Evolutionary conservation across 129 eudicot genomes (phyloP), one percentile per base, ranked within the genome.

Genomic region (Cynara cardunculus): DNA sequence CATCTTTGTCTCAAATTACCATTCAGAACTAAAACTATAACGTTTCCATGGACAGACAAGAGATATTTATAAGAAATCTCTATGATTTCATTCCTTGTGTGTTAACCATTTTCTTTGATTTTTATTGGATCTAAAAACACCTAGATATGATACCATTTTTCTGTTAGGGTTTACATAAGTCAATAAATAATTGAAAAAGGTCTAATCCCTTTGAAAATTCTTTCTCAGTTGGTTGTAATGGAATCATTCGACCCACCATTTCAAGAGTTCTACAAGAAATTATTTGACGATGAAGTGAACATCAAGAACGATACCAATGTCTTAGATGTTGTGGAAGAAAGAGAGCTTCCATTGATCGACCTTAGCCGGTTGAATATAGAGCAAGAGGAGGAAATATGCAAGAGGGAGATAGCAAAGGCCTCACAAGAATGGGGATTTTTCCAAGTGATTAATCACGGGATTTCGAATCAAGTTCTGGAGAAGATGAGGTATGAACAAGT

Each of bases 381-480:
- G 16, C 84, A 59, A 16, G 18, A 25, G 56, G 87, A 90, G 37
- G 86, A 86, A 35, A 72, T 74, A 2, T 92, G 97, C 86, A 85
- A 79, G 85, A 74, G 46, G 9, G 82, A 86, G 25, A 92, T 92
- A 14, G 91, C 89, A 0, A 62, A 74, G 80, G 97, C 97, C 19
- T 85, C 97, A 16, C 78, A 46, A 66, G 94, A 92, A 71, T 92
- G 94, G 97, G 97, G 97, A 18, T 90, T 92, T 61, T 92, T 92
- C 77, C 92, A 86, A 76, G 94, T 92, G 7, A 76, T 89, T 28
- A 92, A 90, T 86, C 97, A 92, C 35, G 94, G 97, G 21, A 65
- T 90, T 31, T 81, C 91, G 3, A 30, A 8, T 0, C 85, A 86
- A 11, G 26, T 90, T 24, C 28, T 90, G 70, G 84, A 87, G 27